Base-by-base conservation (phyloP, 192 early-diverging fungal genomes). In the Pilaira anomala region DNA sequence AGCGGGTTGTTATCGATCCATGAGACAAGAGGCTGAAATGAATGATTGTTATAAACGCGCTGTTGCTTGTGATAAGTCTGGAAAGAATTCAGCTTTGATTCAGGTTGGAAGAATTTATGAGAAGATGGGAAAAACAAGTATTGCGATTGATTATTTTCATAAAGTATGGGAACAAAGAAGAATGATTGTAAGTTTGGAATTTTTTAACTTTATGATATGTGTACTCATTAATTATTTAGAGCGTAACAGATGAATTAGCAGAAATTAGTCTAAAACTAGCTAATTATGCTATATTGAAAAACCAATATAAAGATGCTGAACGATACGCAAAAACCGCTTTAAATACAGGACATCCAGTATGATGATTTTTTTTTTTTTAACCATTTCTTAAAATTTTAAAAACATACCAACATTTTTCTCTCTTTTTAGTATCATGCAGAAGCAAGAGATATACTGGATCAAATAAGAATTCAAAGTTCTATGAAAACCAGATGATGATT, bases 1-100 rank as follows among this genome's bases (percentile, higher is more conserved):
- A 66, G 93, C 81, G 5, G 78, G 80, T 44, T 88, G 86, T 69
- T 91, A 89, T 65, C 88, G 22, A 8, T 18, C 24, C 8, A 7
- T 36, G 44, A 70, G 68, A 13, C 75, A 81, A 41, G 69, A 78
- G 19, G 30, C 55, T 1, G 80, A 87, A 29, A 91, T 93, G 2
- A 81, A 91, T 30, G 81, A 82, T 39, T 91, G 90, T 76, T 91
- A 88, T 57, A 83, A 87, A 16, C 80, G 88, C 6, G 89, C 91
- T 14, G 70, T 26, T 11, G 29, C 30, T 14, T 77, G 83, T 3
- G 89, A 93, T 30, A 78, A 75, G 29, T 83, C 84, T 13, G 52
- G 48, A 1, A 45, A 59, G 76, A 73, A 14, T 55, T 39, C 76
- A 41, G 84, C 85, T 1, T 65, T 84, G 21, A 71, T 80, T 26